Evolutionary conservation across 768 basidiomycete genomes (phyloP).

Genomic region (Rubroboletus satanas): DNA sequence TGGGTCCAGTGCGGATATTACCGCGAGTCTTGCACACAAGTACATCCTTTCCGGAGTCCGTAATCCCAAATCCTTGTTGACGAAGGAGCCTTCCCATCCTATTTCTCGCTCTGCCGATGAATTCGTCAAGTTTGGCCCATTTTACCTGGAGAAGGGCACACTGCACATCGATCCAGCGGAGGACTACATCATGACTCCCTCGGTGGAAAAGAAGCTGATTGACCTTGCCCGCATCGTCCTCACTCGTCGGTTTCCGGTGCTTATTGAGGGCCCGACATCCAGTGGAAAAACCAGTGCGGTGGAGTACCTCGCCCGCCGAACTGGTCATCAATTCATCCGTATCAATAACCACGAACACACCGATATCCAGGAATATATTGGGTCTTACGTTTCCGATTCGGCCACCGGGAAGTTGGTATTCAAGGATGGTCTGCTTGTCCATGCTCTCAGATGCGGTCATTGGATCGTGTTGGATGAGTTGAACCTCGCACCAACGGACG

Average conservation of each 20-base stretch:
- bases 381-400: constrained; percentile 93
- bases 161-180: constrained; percentile 59
- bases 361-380: constrained; percentile 97
- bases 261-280: constrained; percentile 98
- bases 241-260: constrained; percentile 85
- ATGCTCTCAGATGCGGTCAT: constrained; percentile 84
- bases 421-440: constrained; percentile 90
- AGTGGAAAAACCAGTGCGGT: constrained; percentile 97
- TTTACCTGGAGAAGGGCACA: constrained; percentile 81
- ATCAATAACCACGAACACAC: constrained; percentile 99
- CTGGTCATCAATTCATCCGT: constrained; percentile 92
- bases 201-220: constrained; percentile 90
- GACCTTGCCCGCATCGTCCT: constrained; percentile 90
- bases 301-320: constrained; percentile 89
- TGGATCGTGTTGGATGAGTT: constrained; percentile 99
- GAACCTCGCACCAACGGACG: constrained; percentile 96
- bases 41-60: constrained; percentile 76
- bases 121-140: constrained; percentile 84
- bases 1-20: constrained; percentile 58
- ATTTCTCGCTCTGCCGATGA: constrained; percentile 44
- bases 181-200: constrained; percentile 92
- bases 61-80: constrained; percentile 72
- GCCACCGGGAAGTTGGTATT: constrained; percentile 91
- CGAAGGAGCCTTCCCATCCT: constrained; percentile 61
- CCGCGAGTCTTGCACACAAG: constrained; percentile 66